Percentiles rank a stretch among this genome's conserved stretches.
phyloP scores from a whole-genome alignment of 2,329 filamentous ascomycete species.

The Orbilia javanica region DNA sequence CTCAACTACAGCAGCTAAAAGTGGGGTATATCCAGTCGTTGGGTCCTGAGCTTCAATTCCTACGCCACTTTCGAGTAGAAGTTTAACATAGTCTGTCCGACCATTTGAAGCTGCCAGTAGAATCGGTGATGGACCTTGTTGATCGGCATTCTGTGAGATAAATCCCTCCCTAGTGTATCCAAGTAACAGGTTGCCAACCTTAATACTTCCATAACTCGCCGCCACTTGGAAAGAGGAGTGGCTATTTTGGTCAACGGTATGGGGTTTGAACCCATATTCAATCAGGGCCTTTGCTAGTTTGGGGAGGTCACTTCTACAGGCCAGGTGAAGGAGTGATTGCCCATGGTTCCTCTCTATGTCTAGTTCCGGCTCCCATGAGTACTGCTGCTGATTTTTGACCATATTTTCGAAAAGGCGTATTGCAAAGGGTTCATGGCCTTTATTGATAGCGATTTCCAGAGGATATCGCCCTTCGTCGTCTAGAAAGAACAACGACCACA shows the following conservation, averaged over 20 bases:
- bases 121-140: constrained; percentile 13
- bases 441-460: constrained; percentile 22
- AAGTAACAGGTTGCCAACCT: not conserved
- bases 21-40: not conserved
- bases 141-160: not conserved
- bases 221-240: not conserved
- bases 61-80: constrained; percentile 16
- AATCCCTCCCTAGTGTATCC: not conserved
- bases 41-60: not conserved
- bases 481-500: not conserved
- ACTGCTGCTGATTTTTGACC: not conserved
- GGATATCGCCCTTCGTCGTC: constrained; percentile 11
- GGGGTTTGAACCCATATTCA: not conserved
- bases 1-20: not conserved
- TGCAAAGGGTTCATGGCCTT: not conserved
- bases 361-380: not conserved
- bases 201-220: not conserved
- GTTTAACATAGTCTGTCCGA: constrained; percentile 20
- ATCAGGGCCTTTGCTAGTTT: not conserved
- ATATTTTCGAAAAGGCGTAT: constrained; percentile 23
- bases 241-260: not conserved
- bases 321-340: not conserved
- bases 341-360: not conserved
- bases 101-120: constrained; percentile 6
- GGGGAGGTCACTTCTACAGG: not conserved